phyloP scores from a whole-genome alignment of 257 asterid species.

The Gentiana dahurica region DNA sequence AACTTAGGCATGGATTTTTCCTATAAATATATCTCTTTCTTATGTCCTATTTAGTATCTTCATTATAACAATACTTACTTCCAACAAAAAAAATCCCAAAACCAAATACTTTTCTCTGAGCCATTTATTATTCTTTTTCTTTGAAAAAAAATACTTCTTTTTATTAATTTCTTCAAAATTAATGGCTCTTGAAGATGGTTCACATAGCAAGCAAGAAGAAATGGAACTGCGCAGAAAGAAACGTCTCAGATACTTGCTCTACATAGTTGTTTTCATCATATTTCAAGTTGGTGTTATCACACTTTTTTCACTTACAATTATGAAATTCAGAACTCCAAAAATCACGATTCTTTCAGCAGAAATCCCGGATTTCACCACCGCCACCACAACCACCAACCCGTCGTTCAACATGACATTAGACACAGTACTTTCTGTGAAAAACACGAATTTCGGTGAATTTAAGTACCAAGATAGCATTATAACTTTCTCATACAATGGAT shows the following conservation, averaged over 20 bases:
- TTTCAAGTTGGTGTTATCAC: slow-evolving; percentile 20
- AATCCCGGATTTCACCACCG: slow-evolving; percentile 1
- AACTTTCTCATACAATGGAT: slow-evolving; percentile 15
- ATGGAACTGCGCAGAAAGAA: slow-evolving; percentile 15
- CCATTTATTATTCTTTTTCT: too few species aligned
- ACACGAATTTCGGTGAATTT: slow-evolving; percentile 32
- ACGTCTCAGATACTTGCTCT: slow-evolving; percentile 19
- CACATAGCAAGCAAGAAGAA: too few species aligned
- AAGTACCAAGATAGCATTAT: slow-evolving; percentile 16
- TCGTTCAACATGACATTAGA: slow-evolving; percentile 15
- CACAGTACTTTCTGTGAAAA: slow-evolving; percentile 20
- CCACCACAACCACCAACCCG: slow-evolving; percentile 4
- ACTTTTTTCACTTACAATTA: slow-evolving; percentile 16
- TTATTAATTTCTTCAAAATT: too few species aligned
- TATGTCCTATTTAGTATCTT: too few species aligned
- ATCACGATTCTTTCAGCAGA: slow-evolving; percentile 13
- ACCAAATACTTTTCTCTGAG: too few species aligned
- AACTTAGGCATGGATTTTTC: too few species aligned
- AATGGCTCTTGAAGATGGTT: too few species aligned
- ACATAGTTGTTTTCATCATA: slow-evolving; percentile 14
- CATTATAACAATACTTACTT: too few species aligned
- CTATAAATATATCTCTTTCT: too few species aligned
- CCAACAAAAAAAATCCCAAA: too few species aligned
- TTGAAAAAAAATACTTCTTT: too few species aligned
- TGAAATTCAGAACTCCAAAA: slow-evolving; percentile 22